These are phyloP conservation scores for Coemansia sp. DNA, from an alignment of 192 early-diverging fungal genomes.

Conservation along the genomic window DNA sequence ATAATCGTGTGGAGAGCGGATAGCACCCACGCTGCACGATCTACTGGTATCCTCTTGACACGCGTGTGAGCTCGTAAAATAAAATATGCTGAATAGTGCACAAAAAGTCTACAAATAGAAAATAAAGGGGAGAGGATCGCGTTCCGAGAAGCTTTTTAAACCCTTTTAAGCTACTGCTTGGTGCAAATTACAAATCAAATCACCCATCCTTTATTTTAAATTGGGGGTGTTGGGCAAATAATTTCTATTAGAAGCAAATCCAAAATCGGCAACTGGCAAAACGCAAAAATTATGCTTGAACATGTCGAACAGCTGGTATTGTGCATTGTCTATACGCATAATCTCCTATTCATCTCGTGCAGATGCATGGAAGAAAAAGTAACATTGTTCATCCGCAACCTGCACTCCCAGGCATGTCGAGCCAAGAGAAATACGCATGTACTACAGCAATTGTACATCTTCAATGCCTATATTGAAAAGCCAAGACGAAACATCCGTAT, in stretches of 20 bases:
- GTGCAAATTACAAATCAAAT: not conserved
- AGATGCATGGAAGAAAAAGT: not conserved
- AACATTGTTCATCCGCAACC: not conserved
- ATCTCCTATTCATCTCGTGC: not conserved
- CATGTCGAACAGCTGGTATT: too few relatives aligned
- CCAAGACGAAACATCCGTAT: slow-evolving; percentile 24
- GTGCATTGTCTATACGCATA: not conserved
- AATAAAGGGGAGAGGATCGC: not conserved
- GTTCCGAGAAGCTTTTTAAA: not conserved
- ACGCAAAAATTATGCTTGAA: too few relatives aligned
- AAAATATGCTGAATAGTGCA: not conserved
- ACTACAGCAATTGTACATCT: slow-evolving; percentile 21
- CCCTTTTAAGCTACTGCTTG: not conserved
- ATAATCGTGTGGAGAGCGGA: slow-evolving; percentile 2
- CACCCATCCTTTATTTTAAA: not conserved
- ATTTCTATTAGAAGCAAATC: not conserved
- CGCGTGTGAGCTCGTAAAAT: too few relatives aligned
- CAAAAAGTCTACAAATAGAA: not conserved
- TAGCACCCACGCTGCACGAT: not conserved
- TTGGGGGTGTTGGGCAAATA: not conserved
- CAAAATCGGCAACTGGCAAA: too few relatives aligned
- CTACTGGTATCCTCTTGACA: too few relatives aligned
- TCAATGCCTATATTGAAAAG: slow-evolving; percentile 14
- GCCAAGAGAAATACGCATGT: not conserved
- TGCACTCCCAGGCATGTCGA: not conserved